Evolutionary conservation across 2,329 filamentous ascomycete species (phyloP).

Genomic region (Fusarium sp.): DNA sequence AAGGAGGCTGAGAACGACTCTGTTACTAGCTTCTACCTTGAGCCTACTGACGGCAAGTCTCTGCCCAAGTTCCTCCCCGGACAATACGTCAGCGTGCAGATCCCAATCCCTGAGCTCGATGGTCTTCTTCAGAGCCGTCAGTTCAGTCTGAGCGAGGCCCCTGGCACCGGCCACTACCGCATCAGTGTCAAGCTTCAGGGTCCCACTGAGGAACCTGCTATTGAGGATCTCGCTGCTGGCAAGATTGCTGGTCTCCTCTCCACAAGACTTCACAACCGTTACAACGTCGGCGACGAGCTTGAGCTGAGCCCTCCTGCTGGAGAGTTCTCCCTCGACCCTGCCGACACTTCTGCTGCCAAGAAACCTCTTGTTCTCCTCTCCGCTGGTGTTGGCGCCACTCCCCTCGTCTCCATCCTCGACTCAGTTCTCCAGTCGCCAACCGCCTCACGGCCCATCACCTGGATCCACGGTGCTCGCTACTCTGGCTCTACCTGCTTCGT

Average conservation of each 20-base stretch:
- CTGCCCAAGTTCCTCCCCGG: conserved; percentile 74
- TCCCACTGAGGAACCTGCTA: conserved; percentile 37
- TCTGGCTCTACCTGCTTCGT: conserved; percentile 64
- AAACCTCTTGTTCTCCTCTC: conserved; percentile 72
- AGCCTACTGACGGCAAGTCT: conserved; percentile 63
- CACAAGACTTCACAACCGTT: conserved; percentile 60
- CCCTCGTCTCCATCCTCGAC: conserved; percentile 72
- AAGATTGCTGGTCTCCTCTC: conserved; percentile 60
- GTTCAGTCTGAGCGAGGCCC: conserved; percentile 75
- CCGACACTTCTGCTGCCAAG: conserved; percentile 51
- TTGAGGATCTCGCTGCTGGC: conserved; percentile 47
- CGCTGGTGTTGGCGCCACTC: conserved; percentile 74
- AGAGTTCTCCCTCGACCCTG: conserved; percentile 69
- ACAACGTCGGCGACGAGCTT: conserved; percentile 61
- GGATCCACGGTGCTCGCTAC: conserved; percentile 69
- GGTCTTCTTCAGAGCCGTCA: conserved; percentile 76
- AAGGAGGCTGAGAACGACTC: conserved; percentile 69
- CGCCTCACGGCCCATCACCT: conserved; percentile 61
- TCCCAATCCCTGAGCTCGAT: conserved; percentile 66
- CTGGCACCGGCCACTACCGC: conserved; percentile 69
- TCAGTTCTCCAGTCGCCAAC: conserved; percentile 51
- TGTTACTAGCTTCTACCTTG: conserved; percentile 76
- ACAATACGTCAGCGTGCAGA: conserved; percentile 75
- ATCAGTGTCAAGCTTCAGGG: conserved; percentile 79
- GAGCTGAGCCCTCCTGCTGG: conserved; percentile 65